Percentiles rank a stretch among this genome's conserved stretches.
Conservation (phyloP, 2,329 filamentous ascomycete species). For the Fusarium equiseti region DNA sequence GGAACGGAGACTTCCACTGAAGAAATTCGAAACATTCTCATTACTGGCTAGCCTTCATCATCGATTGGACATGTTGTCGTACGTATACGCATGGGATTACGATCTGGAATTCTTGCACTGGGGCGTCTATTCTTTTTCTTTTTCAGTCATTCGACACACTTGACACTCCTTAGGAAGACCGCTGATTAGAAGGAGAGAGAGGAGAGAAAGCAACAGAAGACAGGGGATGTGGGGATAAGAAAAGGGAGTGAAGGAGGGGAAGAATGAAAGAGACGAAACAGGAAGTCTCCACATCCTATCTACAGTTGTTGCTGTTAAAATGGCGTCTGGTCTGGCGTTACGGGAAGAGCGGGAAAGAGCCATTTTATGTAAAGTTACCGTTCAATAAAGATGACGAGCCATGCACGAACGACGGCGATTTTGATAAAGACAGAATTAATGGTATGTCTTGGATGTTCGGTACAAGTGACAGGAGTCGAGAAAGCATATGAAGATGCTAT, state of each 20-base stretch:
- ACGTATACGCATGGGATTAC: conserved; percentile 43
- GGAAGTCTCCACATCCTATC: conserved; percentile 39
- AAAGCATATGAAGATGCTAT: background rate
- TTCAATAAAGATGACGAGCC: conserved; percentile 44
- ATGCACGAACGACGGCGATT: conserved; percentile 36
- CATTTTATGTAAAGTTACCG: conserved; percentile 49
- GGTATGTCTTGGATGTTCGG: conserved; percentile 3
- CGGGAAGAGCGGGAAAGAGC: conserved; percentile 48
- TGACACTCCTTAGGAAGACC: conserved; percentile 44
- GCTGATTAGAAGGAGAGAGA: conserved; percentile 10
- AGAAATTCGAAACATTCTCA: conserved; percentile 17
- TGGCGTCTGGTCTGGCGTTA: conserved; percentile 52
- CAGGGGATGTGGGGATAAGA: background rate
- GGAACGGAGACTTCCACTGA: background rate
- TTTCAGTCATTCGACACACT: conserved; percentile 39
- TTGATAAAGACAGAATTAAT: conserved; percentile 37
- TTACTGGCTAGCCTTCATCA: conserved; percentile 18
- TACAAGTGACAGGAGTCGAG: background rate
- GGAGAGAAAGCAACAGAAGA: conserved; percentile 3
- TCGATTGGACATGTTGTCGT: conserved; percentile 31
- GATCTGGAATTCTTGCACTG: conserved; percentile 42
- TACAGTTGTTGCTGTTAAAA: conserved; percentile 41
- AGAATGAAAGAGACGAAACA: conserved; percentile 27
- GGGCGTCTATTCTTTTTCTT: conserved; percentile 43
- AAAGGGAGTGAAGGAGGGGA: background rate